Conservation (phyloP, 768 basidiomycete species). For the Thelephora ganbajun region DNA sequence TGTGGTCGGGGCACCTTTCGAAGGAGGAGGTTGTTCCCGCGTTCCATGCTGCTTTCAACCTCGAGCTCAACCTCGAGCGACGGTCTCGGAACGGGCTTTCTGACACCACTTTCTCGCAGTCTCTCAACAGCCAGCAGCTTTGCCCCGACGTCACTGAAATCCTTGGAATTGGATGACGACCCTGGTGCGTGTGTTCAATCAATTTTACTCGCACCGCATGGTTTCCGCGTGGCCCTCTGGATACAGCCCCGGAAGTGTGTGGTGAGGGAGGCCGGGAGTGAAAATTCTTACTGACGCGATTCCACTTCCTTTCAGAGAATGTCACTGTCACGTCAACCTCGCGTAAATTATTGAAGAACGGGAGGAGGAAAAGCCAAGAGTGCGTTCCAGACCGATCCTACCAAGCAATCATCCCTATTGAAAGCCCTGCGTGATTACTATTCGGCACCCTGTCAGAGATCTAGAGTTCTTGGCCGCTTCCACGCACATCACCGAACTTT, state of each 20-base stretch:
- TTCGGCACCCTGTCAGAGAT: slow-evolving; percentile 33
- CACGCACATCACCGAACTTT: slow-evolving; percentile 77
- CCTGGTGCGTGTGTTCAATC: slow-evolving; percentile 15
- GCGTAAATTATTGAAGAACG: slow-evolving; percentile 28
- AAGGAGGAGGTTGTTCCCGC: too few species aligned
- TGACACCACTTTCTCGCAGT: slow-evolving; percentile 8
- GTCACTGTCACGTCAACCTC: slow-evolving; percentile 51
- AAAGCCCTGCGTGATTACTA: slow-evolving; percentile 13
- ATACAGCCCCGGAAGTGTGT: too few species aligned
- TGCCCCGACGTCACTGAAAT: slow-evolving; percentile 41
- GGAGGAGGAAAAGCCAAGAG: slow-evolving; percentile 53
- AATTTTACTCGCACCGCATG: too few species aligned
- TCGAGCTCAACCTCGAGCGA: too few species aligned
- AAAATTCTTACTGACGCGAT: too few species aligned
- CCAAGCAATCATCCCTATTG: not conserved
- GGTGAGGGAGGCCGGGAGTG: too few species aligned
- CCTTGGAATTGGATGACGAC: slow-evolving; percentile 47
- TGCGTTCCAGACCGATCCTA: slow-evolving; percentile 24
- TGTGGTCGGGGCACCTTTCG: too few species aligned
- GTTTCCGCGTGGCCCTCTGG: too few species aligned
- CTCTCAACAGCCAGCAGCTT: slow-evolving; percentile 16
- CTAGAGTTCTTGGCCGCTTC: slow-evolving; percentile 66
- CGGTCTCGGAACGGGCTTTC: too few species aligned
- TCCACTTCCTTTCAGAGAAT: slow-evolving; percentile 37
- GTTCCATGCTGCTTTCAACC: too few species aligned